Conservation (phyloP, 1,284 basidiomycete species). For the Boletus sp. region DNA sequence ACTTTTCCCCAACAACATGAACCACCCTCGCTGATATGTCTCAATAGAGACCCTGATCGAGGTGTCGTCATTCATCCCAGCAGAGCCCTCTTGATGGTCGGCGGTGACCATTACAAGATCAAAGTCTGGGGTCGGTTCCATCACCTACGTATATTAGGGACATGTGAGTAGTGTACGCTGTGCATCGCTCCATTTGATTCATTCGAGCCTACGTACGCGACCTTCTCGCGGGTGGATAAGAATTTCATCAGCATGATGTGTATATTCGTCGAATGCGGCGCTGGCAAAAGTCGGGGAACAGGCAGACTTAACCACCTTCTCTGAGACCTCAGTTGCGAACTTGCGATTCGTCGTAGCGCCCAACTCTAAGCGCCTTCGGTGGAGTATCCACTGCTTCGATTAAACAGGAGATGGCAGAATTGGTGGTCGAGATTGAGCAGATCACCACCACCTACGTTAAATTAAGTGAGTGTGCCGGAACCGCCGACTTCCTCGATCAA, state of each 20-base stretch:
- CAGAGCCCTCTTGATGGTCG: no score
- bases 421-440: background rate
- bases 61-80: no score
- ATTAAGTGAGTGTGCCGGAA: background rate
- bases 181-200: no score
- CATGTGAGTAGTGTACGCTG: no score
- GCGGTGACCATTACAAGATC: no score
- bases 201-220: background rate
- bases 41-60: no score
- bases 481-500: background rate
- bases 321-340: background rate
- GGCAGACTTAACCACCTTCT: background rate
- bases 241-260: background rate
- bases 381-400: background rate
- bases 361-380: background rate
- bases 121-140: no score
- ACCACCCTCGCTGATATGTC: no score
- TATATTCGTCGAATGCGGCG: background rate
- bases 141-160: no score
- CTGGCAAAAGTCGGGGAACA: background rate
- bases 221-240: background rate
- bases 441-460: conserved; percentile 3
- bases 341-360: background rate
- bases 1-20: no score
- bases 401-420: background rate